These are phyloP conservation scores for Pseudogymnoascus sp. DNA, from an alignment of 2,329 filamentous ascomycete species.

Conservation along the genomic window DNA sequence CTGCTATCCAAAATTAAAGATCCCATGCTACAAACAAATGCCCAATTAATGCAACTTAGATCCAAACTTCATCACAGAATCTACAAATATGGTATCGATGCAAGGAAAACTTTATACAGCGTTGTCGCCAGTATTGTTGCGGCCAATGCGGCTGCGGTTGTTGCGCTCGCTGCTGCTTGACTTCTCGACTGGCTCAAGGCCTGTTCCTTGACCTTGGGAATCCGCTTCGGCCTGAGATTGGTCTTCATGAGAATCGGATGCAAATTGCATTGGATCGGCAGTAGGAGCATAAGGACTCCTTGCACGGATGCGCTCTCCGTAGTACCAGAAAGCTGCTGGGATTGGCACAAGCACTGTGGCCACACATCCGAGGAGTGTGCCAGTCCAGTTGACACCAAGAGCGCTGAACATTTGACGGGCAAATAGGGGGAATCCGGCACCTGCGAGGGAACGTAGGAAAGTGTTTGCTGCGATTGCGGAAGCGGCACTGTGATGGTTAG, in stretches of 20 bases:
- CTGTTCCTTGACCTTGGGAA: not conserved
- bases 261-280: not conserved
- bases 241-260: not conserved
- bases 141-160: not conserved
- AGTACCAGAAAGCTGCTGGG: conserved; percentile 54
- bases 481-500: conserved; percentile 43
- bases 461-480: conserved; percentile 78
- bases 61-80: not conserved
- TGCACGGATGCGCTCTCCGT: conserved; percentile 48
- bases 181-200: not conserved
- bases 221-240: not conserved
- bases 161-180: not conserved
- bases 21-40: not conserved
- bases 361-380: conserved; percentile 54
- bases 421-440: conserved; percentile 74
- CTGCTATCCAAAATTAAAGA: not conserved
- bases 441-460: conserved; percentile 68
- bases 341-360: conserved; percentile 51
- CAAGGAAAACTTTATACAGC: not conserved
- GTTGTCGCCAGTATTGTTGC: not conserved
- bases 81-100: not conserved
- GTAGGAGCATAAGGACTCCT: conserved; percentile 51
- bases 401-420: conserved; percentile 60
- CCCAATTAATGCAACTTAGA: not conserved
- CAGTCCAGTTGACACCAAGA: conserved; percentile 54